Base-by-base conservation (phyloP, 2,329 filamentous ascomycete species). In the Keithomyces neogunnii region DNA sequence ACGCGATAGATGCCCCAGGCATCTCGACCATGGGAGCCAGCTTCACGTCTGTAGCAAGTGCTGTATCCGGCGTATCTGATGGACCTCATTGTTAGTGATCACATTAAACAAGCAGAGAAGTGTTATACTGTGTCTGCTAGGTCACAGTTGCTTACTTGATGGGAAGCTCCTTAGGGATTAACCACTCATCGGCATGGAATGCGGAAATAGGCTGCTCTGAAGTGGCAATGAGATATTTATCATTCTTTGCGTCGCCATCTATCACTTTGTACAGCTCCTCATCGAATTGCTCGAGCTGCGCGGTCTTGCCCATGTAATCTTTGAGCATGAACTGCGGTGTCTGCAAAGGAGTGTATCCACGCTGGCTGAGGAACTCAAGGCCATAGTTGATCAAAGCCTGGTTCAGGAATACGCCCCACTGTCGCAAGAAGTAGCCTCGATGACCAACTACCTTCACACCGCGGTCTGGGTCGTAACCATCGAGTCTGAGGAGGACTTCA, bases 1-100 rank as follows among this genome's bases (percentile, higher is more conserved):
- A 97, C 91, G 57, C 93, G 86, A 80, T 96, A 99, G 55, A 97
- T 89, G 51, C 93, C 93, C 93, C 93, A 99, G 1, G 92, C 92
- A 67, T 99, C 90, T 66, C 89, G 87, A 32, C 90, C 71, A 56
- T 71, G 92, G 26, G 88, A 85, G 50, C 93, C 93, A 40, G 93
- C 93, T 69, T 99, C 93, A 72, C 95, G 91, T 60, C 93, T 82
- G 76, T 96, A 99, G 70, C 91, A 96, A 32, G 92, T 96, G 60
- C 85, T 91, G 75, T 92, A 96, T 6, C 93, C 93, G 43, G 89
- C 87, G 65, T 89, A 88, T 73, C 88, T 93, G 89, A 84, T 3
- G 28, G 26, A 3, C 5, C 5, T 9, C 10, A 44, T 44, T 29
- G 40, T 44, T 9, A 44, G n/a, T 13, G 30, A 1, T 30, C 7